A percentile compares a stretch with the other conserved stretches of the same genome.
These are phyloP conservation scores for Heritiera littoralis DNA, from an alignment of 345 rosid genomes.

Conservation along the genomic window DNA sequence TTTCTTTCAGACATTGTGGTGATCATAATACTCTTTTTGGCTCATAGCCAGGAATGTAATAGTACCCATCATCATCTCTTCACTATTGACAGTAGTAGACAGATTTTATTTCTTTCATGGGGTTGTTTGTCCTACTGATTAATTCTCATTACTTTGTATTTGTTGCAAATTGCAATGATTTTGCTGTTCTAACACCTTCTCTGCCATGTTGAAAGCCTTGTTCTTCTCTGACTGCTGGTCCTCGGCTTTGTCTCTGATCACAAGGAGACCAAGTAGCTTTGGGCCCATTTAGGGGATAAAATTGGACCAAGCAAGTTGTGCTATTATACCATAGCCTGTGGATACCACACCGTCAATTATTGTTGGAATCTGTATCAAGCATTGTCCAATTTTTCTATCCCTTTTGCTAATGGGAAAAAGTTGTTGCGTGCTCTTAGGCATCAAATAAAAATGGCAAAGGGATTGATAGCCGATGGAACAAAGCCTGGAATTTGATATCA, in stretches of 20 bases:
- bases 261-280: neutral
- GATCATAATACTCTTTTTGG: neutral
- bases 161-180: neutral
- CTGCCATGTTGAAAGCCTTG: neutral
- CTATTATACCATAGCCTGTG: neutral
- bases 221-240: slow-evolving; percentile 4
- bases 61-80: neutral
- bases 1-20: slow-evolving; percentile 4
- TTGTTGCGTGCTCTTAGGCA: slow-evolving; percentile 39
- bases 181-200: neutral
- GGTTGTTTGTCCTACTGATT: slow-evolving; percentile 2
- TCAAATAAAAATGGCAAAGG: slow-evolving; percentile 72
- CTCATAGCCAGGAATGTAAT: neutral
- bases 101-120: neutral
- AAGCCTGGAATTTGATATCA: slow-evolving; percentile 75
- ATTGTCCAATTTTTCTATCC: neutral
- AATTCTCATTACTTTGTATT: neutral
- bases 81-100: neutral
- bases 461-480: slow-evolving; percentile 89
- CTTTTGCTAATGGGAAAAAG: neutral
- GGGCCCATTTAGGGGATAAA: slow-evolving; percentile 6
- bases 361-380: slow-evolving; percentile 12
- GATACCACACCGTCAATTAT: neutral
- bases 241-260: neutral
- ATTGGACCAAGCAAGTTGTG: slow-evolving; percentile 19